A percentile compares a stretch with the other conserved stretches of the same genome.
phyloP scores from a whole-genome alignment of 1,139 yeast species.

The Neolecta irregularis region DNA sequence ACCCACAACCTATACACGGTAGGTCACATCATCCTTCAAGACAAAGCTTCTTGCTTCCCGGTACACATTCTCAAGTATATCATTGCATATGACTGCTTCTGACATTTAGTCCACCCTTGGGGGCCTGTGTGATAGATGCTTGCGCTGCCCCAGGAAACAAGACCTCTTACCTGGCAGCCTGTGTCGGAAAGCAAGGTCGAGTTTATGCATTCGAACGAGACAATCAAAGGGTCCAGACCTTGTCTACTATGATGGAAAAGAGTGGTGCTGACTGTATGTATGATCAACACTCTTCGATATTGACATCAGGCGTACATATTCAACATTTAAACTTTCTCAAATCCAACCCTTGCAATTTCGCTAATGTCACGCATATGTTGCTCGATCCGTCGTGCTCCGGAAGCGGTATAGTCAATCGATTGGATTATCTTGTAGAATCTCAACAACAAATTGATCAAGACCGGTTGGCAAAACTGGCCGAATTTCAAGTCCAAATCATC shows the following conservation, averaged over 20 bases:
- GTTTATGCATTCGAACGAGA: constrained; percentile 85
- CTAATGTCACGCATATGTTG: constrained; percentile 57
- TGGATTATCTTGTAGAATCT: constrained; percentile 29
- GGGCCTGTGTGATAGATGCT: constrained; percentile 61
- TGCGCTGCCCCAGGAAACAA: constrained; percentile 99
- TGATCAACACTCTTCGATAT: too few relatives aligned
- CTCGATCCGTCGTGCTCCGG: constrained; percentile 98
- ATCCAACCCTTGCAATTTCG: constrained; percentile 20
- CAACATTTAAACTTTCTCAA: constrained; percentile 48
- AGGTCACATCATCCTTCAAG: constrained; percentile 82
- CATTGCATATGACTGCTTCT: too few relatives aligned
- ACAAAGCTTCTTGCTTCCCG: constrained; percentile 92
- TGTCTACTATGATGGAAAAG: constrained; percentile 58
- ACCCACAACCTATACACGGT: constrained; percentile 31
- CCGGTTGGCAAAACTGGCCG: constrained; percentile 57
- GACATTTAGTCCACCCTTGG: constrained; percentile 28
- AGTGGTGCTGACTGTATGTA: constrained; percentile 44
- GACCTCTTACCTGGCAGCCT: constrained; percentile 79
- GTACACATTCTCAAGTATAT: constrained; percentile 68
- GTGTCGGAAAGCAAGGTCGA: constrained; percentile 24
- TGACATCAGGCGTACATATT: too few relatives aligned
- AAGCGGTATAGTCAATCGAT: constrained; percentile 88
- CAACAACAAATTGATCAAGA: constrained; percentile 24
- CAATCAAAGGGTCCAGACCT: constrained; percentile 48
- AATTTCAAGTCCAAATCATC: constrained; percentile 74